Evolutionary conservation across 306 rosid genomes (phyloP).

Genomic region (Geum urbanum): DNA sequence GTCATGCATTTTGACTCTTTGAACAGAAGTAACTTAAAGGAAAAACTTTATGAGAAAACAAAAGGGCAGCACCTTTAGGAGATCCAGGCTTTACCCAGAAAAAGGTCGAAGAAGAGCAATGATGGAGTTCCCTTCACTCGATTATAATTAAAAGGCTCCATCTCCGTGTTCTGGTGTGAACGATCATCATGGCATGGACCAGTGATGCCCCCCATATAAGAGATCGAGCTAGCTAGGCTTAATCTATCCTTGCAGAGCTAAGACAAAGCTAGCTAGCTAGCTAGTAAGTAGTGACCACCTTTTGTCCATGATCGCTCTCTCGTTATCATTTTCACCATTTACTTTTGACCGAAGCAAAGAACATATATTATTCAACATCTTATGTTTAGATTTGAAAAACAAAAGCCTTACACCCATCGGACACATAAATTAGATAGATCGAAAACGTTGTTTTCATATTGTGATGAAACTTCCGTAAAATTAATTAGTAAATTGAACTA

Average conservation of each 20-base stretch:
- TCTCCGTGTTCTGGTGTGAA: not conserved
- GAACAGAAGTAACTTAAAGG: not conserved
- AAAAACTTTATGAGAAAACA: not conserved
- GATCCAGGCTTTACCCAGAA: slow-evolving; percentile 1
- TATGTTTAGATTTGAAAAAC: not conserved
- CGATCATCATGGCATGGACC: not conserved
- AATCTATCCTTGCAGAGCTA: too few species aligned
- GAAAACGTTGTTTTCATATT: too few species aligned
- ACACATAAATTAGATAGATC: too few species aligned
- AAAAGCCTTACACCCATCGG: too few species aligned
- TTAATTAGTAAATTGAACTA: too few species aligned
- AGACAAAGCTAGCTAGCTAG: too few species aligned
- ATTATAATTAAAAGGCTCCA: not conserved
- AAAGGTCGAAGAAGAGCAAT: slow-evolving; percentile 12
- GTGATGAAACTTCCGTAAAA: too few species aligned
- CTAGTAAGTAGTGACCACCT: not conserved
- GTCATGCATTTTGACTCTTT: not conserved
- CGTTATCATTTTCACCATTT: not conserved
- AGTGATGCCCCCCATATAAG: not conserved
- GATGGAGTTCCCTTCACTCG: not conserved
- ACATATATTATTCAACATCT: not conserved
- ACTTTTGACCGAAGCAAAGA: not conserved
- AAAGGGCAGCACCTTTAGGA: not conserved
- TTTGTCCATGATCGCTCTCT: not conserved
- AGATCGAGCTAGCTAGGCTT: too few species aligned